phyloP scores from a whole-genome alignment of 2,329 filamentous ascomycete genomes.

The Neobulgaria alba region DNA sequence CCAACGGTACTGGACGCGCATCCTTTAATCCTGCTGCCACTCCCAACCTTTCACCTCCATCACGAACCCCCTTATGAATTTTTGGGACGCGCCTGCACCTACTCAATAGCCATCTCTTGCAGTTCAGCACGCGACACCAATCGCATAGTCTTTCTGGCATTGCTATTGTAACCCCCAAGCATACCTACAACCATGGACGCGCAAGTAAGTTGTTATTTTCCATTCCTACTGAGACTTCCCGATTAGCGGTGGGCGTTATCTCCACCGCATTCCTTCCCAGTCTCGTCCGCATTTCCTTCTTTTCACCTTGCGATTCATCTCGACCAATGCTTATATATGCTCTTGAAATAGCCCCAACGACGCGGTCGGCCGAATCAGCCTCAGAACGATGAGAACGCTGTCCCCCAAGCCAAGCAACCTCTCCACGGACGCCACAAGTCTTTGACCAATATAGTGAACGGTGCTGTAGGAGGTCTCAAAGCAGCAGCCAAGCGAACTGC shows the following conservation, averaged over 20 bases:
- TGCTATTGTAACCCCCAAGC: conserved; percentile 16
- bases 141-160: conserved; percentile 13
- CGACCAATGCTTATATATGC: conserved; percentile 22
- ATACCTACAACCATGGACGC: conserved; percentile 32
- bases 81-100: conserved; percentile 22
- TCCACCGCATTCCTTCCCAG: conserved; percentile 12
- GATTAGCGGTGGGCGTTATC: neutral
- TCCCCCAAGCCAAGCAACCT: conserved; percentile 44
- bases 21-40: conserved; percentile 4
- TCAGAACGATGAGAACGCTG: conserved; percentile 64
- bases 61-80: conserved; percentile 12
- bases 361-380: too few species aligned
- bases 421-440: conserved; percentile 81
- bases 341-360: conserved; percentile 55
- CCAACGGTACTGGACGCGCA: too few species aligned
- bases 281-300: conserved; percentile 16
- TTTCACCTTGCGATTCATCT: neutral
- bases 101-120: conserved; percentile 11
- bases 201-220: conserved; percentile 29
- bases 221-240: neutral
- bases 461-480: conserved; percentile 47
- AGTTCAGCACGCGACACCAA: conserved; percentile 7
- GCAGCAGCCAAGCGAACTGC: conserved; percentile 65
- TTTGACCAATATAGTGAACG: conserved; percentile 47
- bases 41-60: conserved; percentile 1